A percentile compares a stretch with the other conserved stretches of the same genome.
These are phyloP conservation scores for Gremmenia infestans DNA, from an alignment of 2,329 filamentous ascomycete genomes.

Conservation along the genomic window DNA sequence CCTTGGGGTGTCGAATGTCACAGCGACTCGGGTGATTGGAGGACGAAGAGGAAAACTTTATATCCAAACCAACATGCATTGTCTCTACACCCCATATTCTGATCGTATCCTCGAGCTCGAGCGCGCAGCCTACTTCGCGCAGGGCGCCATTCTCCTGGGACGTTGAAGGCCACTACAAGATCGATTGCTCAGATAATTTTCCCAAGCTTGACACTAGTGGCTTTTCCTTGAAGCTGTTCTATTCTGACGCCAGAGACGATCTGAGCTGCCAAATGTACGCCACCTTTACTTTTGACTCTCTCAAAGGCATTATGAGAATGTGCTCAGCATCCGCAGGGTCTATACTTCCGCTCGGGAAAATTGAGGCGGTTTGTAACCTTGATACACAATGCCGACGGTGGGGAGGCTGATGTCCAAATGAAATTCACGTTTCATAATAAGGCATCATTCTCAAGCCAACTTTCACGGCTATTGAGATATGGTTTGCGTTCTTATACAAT, in stretches of 20 bases:
- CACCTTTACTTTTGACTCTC: neutral
- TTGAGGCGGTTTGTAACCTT: neutral
- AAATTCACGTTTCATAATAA: too few relatives aligned
- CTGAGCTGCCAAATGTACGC: neutral
- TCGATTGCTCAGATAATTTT: neutral
- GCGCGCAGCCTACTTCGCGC: too few relatives aligned
- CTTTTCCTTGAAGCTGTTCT: neutral
- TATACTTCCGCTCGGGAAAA: neutral
- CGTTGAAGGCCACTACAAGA: conserved; percentile 1
- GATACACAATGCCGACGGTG: neutral
- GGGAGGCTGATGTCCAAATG: too few relatives aligned
- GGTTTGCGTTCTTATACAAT: too few relatives aligned
- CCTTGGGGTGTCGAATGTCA: neutral
- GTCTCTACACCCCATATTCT: neutral
- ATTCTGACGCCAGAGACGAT: neutral
- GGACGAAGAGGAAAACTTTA: neutral
- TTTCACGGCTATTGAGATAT: too few relatives aligned
- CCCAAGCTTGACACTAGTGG: neutral
- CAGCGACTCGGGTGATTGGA: conserved; percentile 1
- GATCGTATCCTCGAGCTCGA: neutral
- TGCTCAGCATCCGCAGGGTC: neutral
- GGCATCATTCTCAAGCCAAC: too few relatives aligned
- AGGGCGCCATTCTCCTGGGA: neutral
- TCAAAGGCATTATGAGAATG: neutral
- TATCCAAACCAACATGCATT: neutral